These are phyloP conservation scores for Rhododendron williamsianum DNA, from an alignment of 148 eudicot species.

Conservation along the genomic window DNA sequence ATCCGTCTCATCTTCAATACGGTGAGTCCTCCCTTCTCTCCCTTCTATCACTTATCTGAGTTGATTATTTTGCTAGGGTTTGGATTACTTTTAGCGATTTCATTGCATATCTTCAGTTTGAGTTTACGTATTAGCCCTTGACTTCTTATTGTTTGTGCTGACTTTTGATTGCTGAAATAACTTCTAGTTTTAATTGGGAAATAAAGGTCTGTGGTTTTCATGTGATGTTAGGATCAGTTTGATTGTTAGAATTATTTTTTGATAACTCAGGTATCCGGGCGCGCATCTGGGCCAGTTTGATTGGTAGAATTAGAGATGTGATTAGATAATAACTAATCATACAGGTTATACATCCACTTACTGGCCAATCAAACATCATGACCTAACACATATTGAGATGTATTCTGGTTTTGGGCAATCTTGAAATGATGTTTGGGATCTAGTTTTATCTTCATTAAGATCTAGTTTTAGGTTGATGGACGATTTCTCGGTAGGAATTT, in stretches of 20 bases:
- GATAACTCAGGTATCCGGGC: no score
- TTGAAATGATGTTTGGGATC: conserved; percentile 6
- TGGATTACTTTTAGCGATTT: background rate
- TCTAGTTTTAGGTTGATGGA: background rate
- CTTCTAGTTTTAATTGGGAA: background rate
- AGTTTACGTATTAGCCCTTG: background rate
- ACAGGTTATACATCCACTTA: background rate
- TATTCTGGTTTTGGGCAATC: conserved; percentile 3
- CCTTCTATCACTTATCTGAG: background rate
- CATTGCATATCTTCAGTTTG: conserved; percentile 1
- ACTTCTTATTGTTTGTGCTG: conserved; percentile 14
- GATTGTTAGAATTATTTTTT: background rate
- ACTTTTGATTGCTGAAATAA: conserved; percentile 3
- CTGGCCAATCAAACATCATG: background rate
- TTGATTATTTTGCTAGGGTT: background rate
- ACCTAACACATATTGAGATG: background rate
- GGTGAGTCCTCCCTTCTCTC: conserved; percentile 29
- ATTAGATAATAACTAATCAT: background rate
- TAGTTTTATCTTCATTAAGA: background rate
- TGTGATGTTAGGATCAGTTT: background rate
- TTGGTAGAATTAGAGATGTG: background rate
- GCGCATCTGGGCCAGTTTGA: background rate
- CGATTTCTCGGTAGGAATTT: background rate
- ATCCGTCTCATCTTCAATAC: conserved; percentile 28
- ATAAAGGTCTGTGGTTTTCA: background rate